Conservation (phyloP, 306 rosid genomes). For the Ziziphus jujuba region DNA sequence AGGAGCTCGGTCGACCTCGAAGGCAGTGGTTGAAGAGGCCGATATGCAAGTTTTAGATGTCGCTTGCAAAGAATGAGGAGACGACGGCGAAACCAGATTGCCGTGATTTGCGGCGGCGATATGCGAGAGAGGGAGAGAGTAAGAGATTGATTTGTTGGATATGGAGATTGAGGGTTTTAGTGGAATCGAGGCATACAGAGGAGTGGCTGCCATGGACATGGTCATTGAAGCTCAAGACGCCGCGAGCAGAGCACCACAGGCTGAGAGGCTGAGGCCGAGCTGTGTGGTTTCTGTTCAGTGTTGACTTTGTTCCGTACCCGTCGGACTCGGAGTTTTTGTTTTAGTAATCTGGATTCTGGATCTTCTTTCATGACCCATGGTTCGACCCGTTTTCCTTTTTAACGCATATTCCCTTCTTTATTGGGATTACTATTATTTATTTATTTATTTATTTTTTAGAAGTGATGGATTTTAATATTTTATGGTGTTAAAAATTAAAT, state of each 20-base stretch:
- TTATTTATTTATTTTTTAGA: too few species aligned
- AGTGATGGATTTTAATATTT: too few species aligned
- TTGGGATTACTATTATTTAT: too few species aligned
- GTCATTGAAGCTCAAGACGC: conserved; percentile 9
- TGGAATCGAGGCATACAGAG: conserved; percentile 34
- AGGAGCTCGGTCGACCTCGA: conserved; percentile 30
- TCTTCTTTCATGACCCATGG: too few species aligned
- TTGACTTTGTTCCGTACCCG: background rate
- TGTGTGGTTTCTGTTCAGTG: background rate
- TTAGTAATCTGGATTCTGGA: background rate
- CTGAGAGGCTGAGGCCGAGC: background rate
- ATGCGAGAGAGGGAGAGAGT: conserved; percentile 35
- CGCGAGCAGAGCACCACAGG: background rate
- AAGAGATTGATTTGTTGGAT: conserved; percentile 27
- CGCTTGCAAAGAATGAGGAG: conserved; percentile 22
- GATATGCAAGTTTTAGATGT: conserved; percentile 22
- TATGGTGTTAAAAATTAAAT: too few species aligned
- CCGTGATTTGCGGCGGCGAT: conserved; percentile 5
- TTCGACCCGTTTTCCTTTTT: too few species aligned
- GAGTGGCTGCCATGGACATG: conserved; percentile 39
- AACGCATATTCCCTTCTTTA: too few species aligned
- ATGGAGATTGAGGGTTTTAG: conserved; percentile 12
- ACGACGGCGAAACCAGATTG: background rate
- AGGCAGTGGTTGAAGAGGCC: conserved; percentile 42
- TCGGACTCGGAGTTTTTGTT: too few species aligned